Evolutionary conservation across 345 rosid species (phyloP), one percentile per base, ranked within the genome.

Genomic region (Salix udensis): DNA sequence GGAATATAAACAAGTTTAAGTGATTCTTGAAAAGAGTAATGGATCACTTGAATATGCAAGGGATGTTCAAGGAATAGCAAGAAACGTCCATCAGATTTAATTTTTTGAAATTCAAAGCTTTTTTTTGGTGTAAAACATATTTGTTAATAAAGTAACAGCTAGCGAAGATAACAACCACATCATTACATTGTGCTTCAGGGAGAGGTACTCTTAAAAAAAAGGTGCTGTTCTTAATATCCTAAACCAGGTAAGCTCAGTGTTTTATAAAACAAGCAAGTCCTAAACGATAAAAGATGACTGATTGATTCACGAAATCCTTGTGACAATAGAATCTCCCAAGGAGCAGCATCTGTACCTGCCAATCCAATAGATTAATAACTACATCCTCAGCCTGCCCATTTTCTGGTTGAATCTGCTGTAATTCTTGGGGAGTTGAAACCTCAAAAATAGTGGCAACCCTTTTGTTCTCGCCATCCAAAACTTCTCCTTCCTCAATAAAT

Each of bases 401-500:
- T 31, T 86, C 91, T 8, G 90, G 86, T 71, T 84, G 87, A 65
- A 94, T 85, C 83, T 53, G 83, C 87, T 77, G 76, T 53, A 94
- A 78, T 40, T 90, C 97, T 79, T 85, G 82, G 0, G 94, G 90
- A 61, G 88, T 87, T 19, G 94, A 88, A 79, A 91, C 86, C 82
- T 81, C 85, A 74, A 86, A 78, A 31, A 89, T 71, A 6, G 84
- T 69, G 40, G 95, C 98, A 26, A 91, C 83, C 76, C 76, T 85
- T 31, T 77, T 75, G 65, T 88, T 83, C 16, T 66, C 80, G 39
- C 62, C 65, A 79, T 92, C 87, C 71, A 77, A 80, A 76, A 92
- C 81, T 80, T 75, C 80, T 31, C 77, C 88, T 16, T 80, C 95
- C 78, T 83, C 77, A 44, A 88, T 79, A 70, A 89, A 89, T 39